These are phyloP conservation scores for Glycine tomentella DNA, from an alignment of 306 rosid genomes.

Conservation along the genomic window DNA sequence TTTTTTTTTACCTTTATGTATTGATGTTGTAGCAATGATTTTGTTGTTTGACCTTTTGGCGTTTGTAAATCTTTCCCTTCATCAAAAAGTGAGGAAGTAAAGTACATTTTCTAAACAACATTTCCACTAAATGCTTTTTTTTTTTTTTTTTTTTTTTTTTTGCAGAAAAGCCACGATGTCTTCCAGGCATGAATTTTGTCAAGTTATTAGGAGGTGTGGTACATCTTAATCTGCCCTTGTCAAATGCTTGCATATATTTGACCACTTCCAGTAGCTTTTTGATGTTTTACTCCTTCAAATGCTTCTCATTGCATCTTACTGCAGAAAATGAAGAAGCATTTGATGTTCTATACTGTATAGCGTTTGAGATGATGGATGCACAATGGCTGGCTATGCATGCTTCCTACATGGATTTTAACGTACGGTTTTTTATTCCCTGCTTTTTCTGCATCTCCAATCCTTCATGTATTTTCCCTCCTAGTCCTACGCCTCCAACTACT, in stretches of 20 bases:
- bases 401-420: slow-evolving; percentile 94
- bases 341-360: slow-evolving; percentile 79
- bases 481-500: background rate
- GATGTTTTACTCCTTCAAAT: background rate
- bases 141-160: slow-evolving; percentile 17
- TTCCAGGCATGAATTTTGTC: slow-evolving; percentile 82
- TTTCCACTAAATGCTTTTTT: background rate
- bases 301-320: slow-evolving; percentile 34
- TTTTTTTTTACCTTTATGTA: background rate
- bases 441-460: background rate
- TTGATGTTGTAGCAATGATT: slow-evolving; percentile 13
- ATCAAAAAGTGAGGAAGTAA: slow-evolving; percentile 9
- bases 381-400: slow-evolving; percentile 97
- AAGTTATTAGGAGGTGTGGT: slow-evolving; percentile 78
- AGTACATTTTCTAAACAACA: slow-evolving; percentile 27
- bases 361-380: slow-evolving; percentile 96
- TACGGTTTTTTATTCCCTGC: slow-evolving; percentile 52
- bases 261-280: slow-evolving; percentile 9
- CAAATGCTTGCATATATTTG: slow-evolving; percentile 29
- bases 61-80: slow-evolving; percentile 29
- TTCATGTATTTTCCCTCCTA: background rate
- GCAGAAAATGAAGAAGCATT: slow-evolving; percentile 93
- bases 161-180: slow-evolving; percentile 82
- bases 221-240: slow-evolving; percentile 26
- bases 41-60: background rate